These are phyloP conservation scores for Lasiodiplodia theobromae DNA, from an alignment of 2,329 filamentous ascomycete genomes.

Conservation along the genomic window DNA sequence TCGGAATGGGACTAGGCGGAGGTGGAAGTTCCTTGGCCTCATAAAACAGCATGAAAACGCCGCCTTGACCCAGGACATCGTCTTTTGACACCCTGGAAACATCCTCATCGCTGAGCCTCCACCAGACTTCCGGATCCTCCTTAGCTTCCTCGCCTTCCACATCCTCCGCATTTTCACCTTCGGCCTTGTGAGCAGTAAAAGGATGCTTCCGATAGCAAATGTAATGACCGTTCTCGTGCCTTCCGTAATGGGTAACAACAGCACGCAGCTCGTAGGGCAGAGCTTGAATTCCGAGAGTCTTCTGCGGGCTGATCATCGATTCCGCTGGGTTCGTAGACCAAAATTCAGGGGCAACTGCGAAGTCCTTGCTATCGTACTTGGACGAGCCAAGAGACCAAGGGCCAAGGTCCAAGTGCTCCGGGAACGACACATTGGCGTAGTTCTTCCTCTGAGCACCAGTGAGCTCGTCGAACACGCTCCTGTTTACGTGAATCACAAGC, in stretches of 20 bases:
- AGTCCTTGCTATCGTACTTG: slow-evolving; percentile 38
- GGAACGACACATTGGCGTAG: slow-evolving; percentile 78
- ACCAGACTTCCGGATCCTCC: slow-evolving; percentile 69
- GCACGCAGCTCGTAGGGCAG: slow-evolving; percentile 77
- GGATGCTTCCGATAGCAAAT: slow-evolving; percentile 84
- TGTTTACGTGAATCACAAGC: slow-evolving; percentile 86
- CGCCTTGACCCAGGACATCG: slow-evolving; percentile 75
- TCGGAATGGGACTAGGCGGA: slow-evolving; percentile 5
- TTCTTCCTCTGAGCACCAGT: slow-evolving; percentile 87
- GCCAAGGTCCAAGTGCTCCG: slow-evolving; percentile 74
- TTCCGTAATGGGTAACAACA: slow-evolving; percentile 86
- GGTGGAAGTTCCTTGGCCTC: slow-evolving; percentile 56
- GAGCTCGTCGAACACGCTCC: slow-evolving; percentile 86
- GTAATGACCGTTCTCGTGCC: slow-evolving; percentile 96
- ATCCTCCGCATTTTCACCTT: slow-evolving; percentile 4
- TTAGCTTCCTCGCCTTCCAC: background rate
- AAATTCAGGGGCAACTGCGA: slow-evolving; percentile 59
- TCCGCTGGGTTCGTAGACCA: slow-evolving; percentile 73
- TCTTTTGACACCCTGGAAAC: slow-evolving; percentile 78
- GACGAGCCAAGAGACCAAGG: slow-evolving; percentile 81
- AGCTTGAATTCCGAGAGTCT: slow-evolving; percentile 1
- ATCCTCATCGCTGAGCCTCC: slow-evolving; percentile 87
- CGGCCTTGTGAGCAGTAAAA: slow-evolving; percentile 18
- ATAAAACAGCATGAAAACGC: slow-evolving; percentile 98
- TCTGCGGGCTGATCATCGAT: slow-evolving; percentile 73